These are phyloP conservation scores for Lachnum nothofagi DNA, from an alignment of 2,329 filamentous ascomycete species.

Conservation along the genomic window DNA sequence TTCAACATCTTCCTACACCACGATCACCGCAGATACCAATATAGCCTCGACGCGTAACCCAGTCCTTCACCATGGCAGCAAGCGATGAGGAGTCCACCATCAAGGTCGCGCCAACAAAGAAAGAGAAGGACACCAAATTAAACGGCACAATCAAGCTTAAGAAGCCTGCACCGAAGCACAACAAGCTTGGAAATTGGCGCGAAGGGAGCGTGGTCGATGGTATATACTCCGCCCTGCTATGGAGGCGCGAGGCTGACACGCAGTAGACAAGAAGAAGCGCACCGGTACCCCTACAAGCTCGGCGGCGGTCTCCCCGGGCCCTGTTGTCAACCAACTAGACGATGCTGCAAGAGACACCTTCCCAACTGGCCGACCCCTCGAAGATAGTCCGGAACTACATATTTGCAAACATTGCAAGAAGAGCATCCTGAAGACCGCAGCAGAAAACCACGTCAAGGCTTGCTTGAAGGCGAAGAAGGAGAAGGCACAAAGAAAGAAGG, in stretches of 20 bases:
- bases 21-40: neutral
- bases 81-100: slow-evolving; percentile 55
- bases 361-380: slow-evolving; percentile 71
- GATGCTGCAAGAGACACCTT: slow-evolving; percentile 74
- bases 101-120: slow-evolving; percentile 53
- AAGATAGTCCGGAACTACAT: slow-evolving; percentile 73
- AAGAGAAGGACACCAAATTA: slow-evolving; percentile 35
- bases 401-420: slow-evolving; percentile 95
- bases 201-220: slow-evolving; percentile 61
- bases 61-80: neutral
- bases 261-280: slow-evolving; percentile 49
- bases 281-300: slow-evolving; percentile 38
- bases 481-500: slow-evolving; percentile 34
- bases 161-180: slow-evolving; percentile 56
- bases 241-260: slow-evolving; percentile 8
- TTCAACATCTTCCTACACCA: neutral
- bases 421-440: slow-evolving; percentile 68
- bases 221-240: slow-evolving; percentile 33
- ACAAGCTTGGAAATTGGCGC: slow-evolving; percentile 66
- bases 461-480: slow-evolving; percentile 63
- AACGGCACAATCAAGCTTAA: slow-evolving; percentile 57
- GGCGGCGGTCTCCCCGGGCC: slow-evolving; percentile 44
- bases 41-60: neutral
- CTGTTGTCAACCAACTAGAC: slow-evolving; percentile 65
- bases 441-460: slow-evolving; percentile 73